These are phyloP conservation scores for Flaveria ramosissima DNA, from an alignment of 129 eudicot species.

Conservation along the genomic window DNA sequence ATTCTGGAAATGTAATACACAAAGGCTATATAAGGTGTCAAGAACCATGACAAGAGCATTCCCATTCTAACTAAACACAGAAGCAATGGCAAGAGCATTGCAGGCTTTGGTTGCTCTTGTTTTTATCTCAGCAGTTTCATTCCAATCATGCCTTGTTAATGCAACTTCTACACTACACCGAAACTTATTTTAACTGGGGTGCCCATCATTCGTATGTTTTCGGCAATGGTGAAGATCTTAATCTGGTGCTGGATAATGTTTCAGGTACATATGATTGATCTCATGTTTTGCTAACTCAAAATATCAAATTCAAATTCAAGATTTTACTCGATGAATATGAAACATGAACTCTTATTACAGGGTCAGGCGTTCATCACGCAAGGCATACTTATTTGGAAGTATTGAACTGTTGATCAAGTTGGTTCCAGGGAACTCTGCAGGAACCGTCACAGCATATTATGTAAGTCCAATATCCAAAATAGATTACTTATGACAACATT, in stretches of 20 bases:
- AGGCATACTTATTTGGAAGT: constrained; percentile 59
- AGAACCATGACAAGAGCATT: too few species aligned
- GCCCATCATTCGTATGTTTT: constrained; percentile 36
- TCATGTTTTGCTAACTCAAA: too few species aligned
- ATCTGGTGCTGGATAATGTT: constrained; percentile 47
- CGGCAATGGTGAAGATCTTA: constrained; percentile 44
- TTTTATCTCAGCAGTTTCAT: constrained; percentile 31
- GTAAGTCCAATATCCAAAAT: constrained; percentile 37
- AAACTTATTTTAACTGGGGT: constrained; percentile 51
- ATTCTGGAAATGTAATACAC: too few species aligned
- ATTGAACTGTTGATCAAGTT: constrained; percentile 59
- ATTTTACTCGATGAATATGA: too few species aligned
- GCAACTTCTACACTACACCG: constrained; percentile 31
- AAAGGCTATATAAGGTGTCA: too few species aligned
- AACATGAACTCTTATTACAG: constrained; percentile 26
- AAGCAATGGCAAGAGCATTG: not conserved
- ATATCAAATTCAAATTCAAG: too few species aligned
- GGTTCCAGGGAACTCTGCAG: constrained; percentile 65
- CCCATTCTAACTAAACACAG: too few species aligned
- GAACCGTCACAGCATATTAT: constrained; percentile 75
- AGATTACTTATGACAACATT: too few species aligned
- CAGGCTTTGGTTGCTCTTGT: constrained; percentile 26
- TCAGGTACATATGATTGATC: constrained; percentile 38
- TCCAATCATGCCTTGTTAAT: constrained; percentile 39
- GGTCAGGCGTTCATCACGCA: constrained; percentile 58